These are phyloP conservation scores for Coprinopsis sp. DNA, from an alignment of 768 basidiomycete species.

Conservation along the genomic window DNA sequence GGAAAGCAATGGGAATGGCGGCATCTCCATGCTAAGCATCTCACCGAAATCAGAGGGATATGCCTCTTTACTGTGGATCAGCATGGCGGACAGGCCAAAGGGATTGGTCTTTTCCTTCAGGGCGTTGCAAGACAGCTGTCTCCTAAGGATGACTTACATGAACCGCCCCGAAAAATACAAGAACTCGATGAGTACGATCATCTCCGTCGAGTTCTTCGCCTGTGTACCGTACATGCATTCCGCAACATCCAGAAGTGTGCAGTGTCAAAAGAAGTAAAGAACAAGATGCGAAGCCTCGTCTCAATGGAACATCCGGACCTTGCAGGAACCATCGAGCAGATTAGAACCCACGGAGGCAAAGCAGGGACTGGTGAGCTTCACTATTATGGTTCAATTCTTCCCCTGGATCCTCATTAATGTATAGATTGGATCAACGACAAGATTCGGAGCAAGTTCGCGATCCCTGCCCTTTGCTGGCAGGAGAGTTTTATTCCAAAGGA, in stretches of 20 bases:
- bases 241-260: slow-evolving; percentile 19
- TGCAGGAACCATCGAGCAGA: slow-evolving; percentile 14
- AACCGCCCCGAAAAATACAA: slow-evolving; percentile 13
- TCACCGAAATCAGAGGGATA: neutral
- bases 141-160: slow-evolving; percentile 19
- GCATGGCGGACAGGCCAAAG: slow-evolving; percentile 17
- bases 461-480: slow-evolving; percentile 26
- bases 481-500: slow-evolving; percentile 20
- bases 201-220: slow-evolving; percentile 14
- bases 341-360: slow-evolving; percentile 18
- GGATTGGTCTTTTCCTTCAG: slow-evolving; percentile 20
- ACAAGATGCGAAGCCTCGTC: slow-evolving; percentile 20
- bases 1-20: slow-evolving; percentile 9
- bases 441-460: slow-evolving; percentile 19
- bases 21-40: slow-evolving; percentile 7
- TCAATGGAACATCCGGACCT: slow-evolving; percentile 19
- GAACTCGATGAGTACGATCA: slow-evolving; percentile 20
- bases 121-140: too few species aligned
- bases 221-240: slow-evolving; percentile 18
- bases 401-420: too few species aligned
- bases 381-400: too few species aligned
- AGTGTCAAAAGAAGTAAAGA: slow-evolving; percentile 12
- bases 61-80: slow-evolving; percentile 12
- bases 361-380: slow-evolving; percentile 16
- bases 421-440: slow-evolving; percentile 26